Percentiles rank a stretch among this genome's conserved stretches.
phyloP scores from a whole-genome alignment of 306 rosid species.

The Glycine tomentella region DNA sequence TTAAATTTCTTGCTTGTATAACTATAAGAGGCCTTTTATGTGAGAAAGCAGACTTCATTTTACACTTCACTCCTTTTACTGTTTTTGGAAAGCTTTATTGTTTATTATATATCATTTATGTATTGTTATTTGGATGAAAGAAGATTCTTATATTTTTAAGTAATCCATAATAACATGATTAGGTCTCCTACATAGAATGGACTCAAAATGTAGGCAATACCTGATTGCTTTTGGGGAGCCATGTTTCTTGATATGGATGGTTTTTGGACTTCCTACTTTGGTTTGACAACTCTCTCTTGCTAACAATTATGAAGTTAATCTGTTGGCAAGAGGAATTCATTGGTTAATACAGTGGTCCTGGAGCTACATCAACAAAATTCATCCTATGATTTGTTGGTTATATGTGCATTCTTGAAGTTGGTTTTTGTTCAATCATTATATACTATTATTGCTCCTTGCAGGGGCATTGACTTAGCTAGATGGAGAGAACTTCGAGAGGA shows the following conservation, averaged over 20 bases:
- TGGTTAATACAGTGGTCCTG: conserved; percentile 34
- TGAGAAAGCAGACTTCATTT: conserved; percentile 10
- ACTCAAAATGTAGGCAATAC: conserved; percentile 9
- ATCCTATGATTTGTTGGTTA: conserved; percentile 31
- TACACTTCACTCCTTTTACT: neutral
- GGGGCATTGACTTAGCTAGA: conserved; percentile 82
- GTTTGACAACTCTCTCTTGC: conserved; percentile 17
- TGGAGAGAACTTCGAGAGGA: conserved; percentile 81
- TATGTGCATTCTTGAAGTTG: conserved; percentile 1
- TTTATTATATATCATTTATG: neutral
- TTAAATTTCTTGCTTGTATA: conserved; percentile 1
- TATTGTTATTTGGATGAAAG: conserved; percentile 14
- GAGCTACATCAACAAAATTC: conserved; percentile 6
- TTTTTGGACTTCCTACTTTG: neutral
- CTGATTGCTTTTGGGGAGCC: conserved; percentile 18
- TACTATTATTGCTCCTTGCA: conserved; percentile 50
- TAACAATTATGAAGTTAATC: conserved; percentile 6
- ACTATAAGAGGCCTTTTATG: neutral
- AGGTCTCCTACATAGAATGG: conserved; percentile 13
- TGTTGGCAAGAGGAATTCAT: conserved; percentile 33
- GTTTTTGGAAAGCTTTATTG: conserved; percentile 6
- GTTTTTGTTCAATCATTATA: conserved; percentile 21
- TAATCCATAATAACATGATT: neutral
- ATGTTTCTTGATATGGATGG: conserved; percentile 18
- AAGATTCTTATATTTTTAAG: neutral